Base-by-base conservation (phyloP, 371 early-diverging fungal genomes). In the Rhizopus sp. region DNA sequence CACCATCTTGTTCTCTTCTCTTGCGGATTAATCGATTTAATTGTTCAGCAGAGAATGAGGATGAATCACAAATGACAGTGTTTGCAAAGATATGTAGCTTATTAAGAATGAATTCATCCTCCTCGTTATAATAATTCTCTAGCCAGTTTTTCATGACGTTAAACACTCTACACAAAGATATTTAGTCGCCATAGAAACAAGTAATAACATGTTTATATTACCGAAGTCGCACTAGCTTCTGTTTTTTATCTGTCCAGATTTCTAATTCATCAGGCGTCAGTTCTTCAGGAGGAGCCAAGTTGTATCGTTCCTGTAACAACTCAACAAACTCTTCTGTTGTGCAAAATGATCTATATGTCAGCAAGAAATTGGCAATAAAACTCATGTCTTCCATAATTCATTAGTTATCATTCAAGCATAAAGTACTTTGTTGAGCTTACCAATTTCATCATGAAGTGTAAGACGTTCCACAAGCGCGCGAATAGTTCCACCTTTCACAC, bases 91-190 rank as follows among this genome's bases (percentile, higher is more conserved):
- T 75, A 30, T 87, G 80, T n/a, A 94, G 75, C 63, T 75, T 80
- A 44, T 88, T 85, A 29, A 95, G 72, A 7, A 87, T 83, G 30
- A 38, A 78, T 3, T 80, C 82, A 44, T 88, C 86, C 58, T 88
- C 84, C 42, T 93, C 92, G 10, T 87, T 75, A 68, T 89, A 95
- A 63, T 92, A 88, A 57, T 82, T 81, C 62, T 95, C 95, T 6
- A 96, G 75, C 97, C 97, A 96, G 5, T 83, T 85, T 68, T 94
- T 93, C 65, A 94, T 82, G 23, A 95, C 84, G 62, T 92, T 95
- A 70, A 84, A 90, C 1, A 96, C 96, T 54, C 77, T 76, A 50
- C n/a, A n/a, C 10, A 37, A 33, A 34, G 37, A 34, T 12, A 29
- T 12, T 15, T 31, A 15, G 6, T 41, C 2, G 15, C 10, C 6